phyloP scores from a whole-genome alignment of 2,329 filamentous ascomycete genomes.

The Trichoderma aggressivum region DNA sequence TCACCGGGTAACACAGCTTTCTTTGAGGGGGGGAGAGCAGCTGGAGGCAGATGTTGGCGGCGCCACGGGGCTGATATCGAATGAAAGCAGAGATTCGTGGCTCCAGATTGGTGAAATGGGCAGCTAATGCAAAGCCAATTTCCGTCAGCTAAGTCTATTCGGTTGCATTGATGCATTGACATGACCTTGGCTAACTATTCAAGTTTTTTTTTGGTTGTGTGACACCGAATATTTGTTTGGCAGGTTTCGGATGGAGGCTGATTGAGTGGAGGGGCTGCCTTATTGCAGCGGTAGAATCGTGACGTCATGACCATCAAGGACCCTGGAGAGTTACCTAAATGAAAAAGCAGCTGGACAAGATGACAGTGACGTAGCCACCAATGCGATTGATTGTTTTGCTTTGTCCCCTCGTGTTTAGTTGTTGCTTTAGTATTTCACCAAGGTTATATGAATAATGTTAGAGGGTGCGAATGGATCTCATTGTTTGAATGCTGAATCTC shows the following conservation, averaged over 20 bases:
- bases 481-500: not conserved
- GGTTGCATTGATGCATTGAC: not conserved
- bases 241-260: not conserved
- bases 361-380: not conserved
- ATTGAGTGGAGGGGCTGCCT: not conserved
- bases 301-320: not conserved
- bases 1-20: not conserved
- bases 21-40: not conserved
- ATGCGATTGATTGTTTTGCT: not conserved
- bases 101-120: not conserved
- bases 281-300: not conserved
- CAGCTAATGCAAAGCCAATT: not conserved
- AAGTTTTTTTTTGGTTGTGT: not conserved
- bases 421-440: not conserved
- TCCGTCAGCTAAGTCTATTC: not conserved
- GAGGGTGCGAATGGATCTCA: not conserved
- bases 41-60: conserved; percentile 7
- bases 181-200: not conserved
- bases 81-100: not conserved
- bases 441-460: not conserved
- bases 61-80: conserved; percentile 9
- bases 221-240: not conserved
- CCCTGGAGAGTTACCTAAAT: not conserved
- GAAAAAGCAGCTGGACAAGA: not conserved
- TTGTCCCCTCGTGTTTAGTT: not conserved